phyloP scores from a whole-genome alignment of 2,329 filamentous ascomycete species.

The Pseudocercospora cruenta region DNA sequence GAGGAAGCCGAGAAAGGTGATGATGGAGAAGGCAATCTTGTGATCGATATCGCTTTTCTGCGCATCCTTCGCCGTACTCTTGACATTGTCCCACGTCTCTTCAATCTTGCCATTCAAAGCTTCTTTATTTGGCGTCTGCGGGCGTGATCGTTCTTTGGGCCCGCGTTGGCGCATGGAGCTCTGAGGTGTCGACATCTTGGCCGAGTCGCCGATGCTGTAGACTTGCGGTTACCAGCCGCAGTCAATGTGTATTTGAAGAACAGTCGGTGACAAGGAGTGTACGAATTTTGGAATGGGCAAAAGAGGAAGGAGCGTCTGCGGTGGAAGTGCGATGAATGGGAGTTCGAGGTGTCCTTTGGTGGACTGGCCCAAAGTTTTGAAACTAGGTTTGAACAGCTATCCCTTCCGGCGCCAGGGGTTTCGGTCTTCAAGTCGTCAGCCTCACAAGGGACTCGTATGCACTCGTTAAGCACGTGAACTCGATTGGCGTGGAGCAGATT shows the following conservation, averaged over 20 bases:
- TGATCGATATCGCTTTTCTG: slow-evolving; percentile 74
- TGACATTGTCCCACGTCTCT: slow-evolving; percentile 45
- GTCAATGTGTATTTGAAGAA: background rate
- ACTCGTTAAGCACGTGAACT: background rate
- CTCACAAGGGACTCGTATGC: background rate
- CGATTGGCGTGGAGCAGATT: background rate
- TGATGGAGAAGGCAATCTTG: slow-evolving; percentile 73
- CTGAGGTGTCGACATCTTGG: slow-evolving; percentile 21
- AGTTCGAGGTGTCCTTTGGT: background rate
- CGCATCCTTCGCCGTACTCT: slow-evolving; percentile 36
- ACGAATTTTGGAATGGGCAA: background rate
- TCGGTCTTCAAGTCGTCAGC: background rate
- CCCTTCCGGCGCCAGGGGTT: background rate
- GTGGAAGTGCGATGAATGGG: background rate
- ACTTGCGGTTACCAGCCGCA: slow-evolving; percentile 19
- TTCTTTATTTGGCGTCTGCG: slow-evolving; percentile 27
- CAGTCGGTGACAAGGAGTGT: background rate
- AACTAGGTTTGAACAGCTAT: background rate
- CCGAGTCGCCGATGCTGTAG: background rate
- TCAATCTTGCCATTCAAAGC: slow-evolving; percentile 38
- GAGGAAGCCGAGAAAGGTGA: slow-evolving; percentile 82
- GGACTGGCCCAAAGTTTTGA: background rate
- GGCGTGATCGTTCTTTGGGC: slow-evolving; percentile 28
- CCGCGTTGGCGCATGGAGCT: slow-evolving; percentile 28
- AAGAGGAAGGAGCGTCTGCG: slow-evolving; percentile 15